Base-by-base conservation (phyloP, 441 rosid species). In the Melastoma candidum region DNA sequence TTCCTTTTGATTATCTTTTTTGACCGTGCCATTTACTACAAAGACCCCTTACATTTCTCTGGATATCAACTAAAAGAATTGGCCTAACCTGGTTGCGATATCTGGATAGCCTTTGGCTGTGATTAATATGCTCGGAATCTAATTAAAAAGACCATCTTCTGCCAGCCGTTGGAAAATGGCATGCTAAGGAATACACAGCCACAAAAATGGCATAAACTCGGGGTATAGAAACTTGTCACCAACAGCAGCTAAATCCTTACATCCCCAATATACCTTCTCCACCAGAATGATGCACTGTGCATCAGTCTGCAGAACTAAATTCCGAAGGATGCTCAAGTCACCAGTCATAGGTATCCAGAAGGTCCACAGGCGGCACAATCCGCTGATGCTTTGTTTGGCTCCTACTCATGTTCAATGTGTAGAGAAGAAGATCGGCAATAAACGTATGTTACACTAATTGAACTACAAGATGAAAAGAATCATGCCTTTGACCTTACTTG, bases 61-160 rank as follows among this genome's bases (percentile, higher is more conserved):
- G n/a, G n/a, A n/a, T 32, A 51, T 8, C 32, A 25, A 51, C 25
- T 36, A 17, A 44, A 46, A 44, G 26, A 46, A 7, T 27, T 53
- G 29, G 44, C 9, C 12, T 43, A 73, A 86, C 98, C 98, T 84
- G 58, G 97, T 86, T 58, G 93, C 95, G 63, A 89, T 82, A 66
- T 93, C 99, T 27, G 97, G 99, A 64, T 93, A 93, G 54, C 99
- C 99, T 74, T 69, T 93, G 3, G 96, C 97, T 4, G 99, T 93
- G 53, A 89, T 79, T 54, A 93, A 78, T 48, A 93, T 82, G 66
- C 88, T 76, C 39, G 97, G 97, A 57, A 89, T 81, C 67, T 81
- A 81, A 73, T 81, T 77, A 71, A 83, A 93, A 46, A 86, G 56
- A 4, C 69, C 67, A 71, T 89, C 99, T 64, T 89, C 99, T 10